Conservation (phyloP, 2,329 filamentous ascomycete species). For the Myrmaecium sp. region DNA sequence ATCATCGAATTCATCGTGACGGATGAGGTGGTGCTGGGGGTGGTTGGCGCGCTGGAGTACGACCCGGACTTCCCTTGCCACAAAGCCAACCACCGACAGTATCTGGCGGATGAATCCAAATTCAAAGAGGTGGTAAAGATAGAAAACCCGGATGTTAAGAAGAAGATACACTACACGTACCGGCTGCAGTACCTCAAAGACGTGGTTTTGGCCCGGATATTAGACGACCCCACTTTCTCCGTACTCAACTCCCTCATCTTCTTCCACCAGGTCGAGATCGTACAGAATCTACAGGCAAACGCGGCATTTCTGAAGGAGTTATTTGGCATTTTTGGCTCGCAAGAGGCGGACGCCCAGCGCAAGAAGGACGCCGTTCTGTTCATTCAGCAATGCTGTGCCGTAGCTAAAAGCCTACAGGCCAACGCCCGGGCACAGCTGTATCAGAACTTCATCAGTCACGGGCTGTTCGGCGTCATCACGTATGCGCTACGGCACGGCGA, state of each 20-base stretch:
- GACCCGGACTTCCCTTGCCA: slow-evolving; percentile 95
- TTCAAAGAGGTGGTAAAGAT: slow-evolving; percentile 96
- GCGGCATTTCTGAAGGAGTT: slow-evolving; percentile 63
- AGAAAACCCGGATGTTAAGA: slow-evolving; percentile 60
- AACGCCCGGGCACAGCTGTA: slow-evolving; percentile 67
- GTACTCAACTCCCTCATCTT: slow-evolving; percentile 96
- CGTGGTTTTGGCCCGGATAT: slow-evolving; percentile 87
- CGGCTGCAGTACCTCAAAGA: slow-evolving; percentile 94
- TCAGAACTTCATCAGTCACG: slow-evolving; percentile 75
- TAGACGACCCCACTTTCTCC: slow-evolving; percentile 95
- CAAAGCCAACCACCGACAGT: slow-evolving; percentile 93
- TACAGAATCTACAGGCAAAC: slow-evolving; percentile 83
- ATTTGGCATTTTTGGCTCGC: slow-evolving; percentile 64
- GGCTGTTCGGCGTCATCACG: slow-evolving; percentile 76
- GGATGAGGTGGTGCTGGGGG: slow-evolving; percentile 75
- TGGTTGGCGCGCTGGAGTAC: slow-evolving; percentile 92
- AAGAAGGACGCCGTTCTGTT: slow-evolving; percentile 93
- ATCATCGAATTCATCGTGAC: slow-evolving; percentile 92
- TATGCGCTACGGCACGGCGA: slow-evolving; percentile 78
- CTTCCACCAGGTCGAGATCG: slow-evolving; percentile 97
- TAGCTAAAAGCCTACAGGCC: slow-evolving; percentile 86
- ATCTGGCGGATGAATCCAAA: slow-evolving; percentile 70
- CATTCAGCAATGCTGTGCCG: slow-evolving; percentile 87
- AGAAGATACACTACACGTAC: slow-evolving; percentile 93
- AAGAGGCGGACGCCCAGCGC: slow-evolving; percentile 46